Evolutionary conservation across 2,329 filamentous ascomycete genomes (phyloP).

Genomic region (Anisogramma anomala): DNA sequence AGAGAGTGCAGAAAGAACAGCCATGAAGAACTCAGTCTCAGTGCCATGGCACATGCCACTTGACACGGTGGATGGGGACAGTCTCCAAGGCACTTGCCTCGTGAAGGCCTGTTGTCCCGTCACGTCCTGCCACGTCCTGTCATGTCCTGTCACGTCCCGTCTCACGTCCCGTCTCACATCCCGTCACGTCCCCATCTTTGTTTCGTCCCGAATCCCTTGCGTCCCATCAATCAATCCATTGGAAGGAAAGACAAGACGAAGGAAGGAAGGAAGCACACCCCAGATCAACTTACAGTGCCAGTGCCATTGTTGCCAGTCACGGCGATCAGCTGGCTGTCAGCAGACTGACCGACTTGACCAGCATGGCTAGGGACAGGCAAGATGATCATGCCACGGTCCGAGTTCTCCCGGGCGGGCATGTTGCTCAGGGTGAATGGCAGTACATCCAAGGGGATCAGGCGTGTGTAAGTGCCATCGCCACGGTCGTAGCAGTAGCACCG

Average conservation of each 20-base stretch:
- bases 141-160: too few species aligned
- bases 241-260: not conserved
- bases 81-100: too few species aligned
- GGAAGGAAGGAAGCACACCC: not conserved
- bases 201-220: too few species aligned
- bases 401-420: slow-evolving; percentile 31
- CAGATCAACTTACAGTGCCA: slow-evolving; percentile 24
- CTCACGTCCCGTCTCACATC: too few species aligned
- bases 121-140: too few species aligned
- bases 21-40: too few species aligned
- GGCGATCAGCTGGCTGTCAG: slow-evolving; percentile 24
- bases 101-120: not conserved
- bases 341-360: slow-evolving; percentile 27
- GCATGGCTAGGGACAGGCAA: slow-evolving; percentile 30
- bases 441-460: slow-evolving; percentile 44
- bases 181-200: too few species aligned
- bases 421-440: slow-evolving; percentile 31
- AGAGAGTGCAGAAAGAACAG: not conserved
- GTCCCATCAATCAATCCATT: too few species aligned
- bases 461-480: slow-evolving; percentile 41
- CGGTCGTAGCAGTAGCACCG: slow-evolving; percentile 43
- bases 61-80: too few species aligned
- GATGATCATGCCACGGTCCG: slow-evolving; percentile 33
- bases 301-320: slow-evolving; percentile 21
- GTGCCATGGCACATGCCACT: too few species aligned